phyloP scores from a whole-genome alignment of 75 land plant species.

The Cupressus sempervirens region DNA sequence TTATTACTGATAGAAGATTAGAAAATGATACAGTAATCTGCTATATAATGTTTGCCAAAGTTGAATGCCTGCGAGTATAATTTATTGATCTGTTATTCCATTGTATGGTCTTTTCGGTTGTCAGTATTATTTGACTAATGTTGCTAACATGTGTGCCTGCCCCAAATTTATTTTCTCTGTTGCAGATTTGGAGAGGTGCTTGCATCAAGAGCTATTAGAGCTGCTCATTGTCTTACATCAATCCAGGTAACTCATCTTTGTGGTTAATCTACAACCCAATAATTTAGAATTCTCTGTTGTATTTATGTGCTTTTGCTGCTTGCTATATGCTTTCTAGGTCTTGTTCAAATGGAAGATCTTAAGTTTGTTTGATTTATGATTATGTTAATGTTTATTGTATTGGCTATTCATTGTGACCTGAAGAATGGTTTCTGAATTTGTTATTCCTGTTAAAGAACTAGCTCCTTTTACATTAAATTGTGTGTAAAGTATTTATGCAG shows the following conservation, averaged over 20 bases:
- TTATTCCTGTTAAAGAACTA: neutral
- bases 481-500: neutral
- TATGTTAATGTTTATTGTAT: neutral
- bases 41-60: neutral
- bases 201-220: conserved; percentile 84
- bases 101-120: neutral
- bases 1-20: neutral
- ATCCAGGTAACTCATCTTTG: conserved; percentile 60
- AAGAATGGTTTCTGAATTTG: neutral
- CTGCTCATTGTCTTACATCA: conserved; percentile 90
- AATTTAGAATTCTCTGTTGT: neutral
- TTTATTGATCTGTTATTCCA: neutral
- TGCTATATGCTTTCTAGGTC: neutral
- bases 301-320: neutral
- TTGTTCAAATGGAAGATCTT: neutral
- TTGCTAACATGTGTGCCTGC: neutral
- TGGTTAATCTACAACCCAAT: neutral
- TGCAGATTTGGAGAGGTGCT: conserved; percentile 77
- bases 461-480: neutral
- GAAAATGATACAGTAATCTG: neutral
- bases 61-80: neutral
- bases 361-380: no score
- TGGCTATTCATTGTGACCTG: neutral
- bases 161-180: neutral
- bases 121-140: neutral